A percentile compares a stretch with the other conserved stretches of the same genome.
Conservation (phyloP, 768 basidiomycete genomes). For the Neoboletus magnificus region DNA sequence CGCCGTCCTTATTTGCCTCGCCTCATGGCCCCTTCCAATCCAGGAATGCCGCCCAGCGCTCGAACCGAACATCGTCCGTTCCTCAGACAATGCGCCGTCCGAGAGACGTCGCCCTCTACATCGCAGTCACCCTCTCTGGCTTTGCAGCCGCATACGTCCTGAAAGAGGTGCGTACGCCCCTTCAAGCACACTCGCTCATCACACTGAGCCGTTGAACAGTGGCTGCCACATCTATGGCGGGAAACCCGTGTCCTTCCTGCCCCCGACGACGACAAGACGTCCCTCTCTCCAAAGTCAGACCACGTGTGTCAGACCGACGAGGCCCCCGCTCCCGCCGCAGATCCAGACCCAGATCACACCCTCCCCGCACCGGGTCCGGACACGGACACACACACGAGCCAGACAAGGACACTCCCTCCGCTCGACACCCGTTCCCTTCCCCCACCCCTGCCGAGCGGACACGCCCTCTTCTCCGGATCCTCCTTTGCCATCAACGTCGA, state of each 20-base stretch:
- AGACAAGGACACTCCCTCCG: neutral
- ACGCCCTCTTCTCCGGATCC: slow-evolving; percentile 1
- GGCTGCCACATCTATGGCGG: neutral
- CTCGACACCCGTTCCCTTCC: slow-evolving; percentile 8
- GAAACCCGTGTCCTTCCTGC: neutral
- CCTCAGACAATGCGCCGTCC: slow-evolving; percentile 4
- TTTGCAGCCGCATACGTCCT: slow-evolving; percentile 22
- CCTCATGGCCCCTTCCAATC: neutral
- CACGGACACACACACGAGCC: neutral
- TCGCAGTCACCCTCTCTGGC: slow-evolving; percentile 15
- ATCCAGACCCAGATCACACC: neutral
- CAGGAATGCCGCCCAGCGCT: neutral
- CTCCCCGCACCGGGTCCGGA: neutral
- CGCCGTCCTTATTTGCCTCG: too few relatives aligned
- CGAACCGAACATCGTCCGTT: neutral
- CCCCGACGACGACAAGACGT: neutral
- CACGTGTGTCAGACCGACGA: neutral
- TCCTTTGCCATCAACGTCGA: neutral
- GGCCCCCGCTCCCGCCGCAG: neutral
- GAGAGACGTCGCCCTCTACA: slow-evolving; percentile 7
- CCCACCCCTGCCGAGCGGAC: slow-evolving; percentile 3
- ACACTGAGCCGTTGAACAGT: slow-evolving; percentile 4
- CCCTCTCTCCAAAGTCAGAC: neutral
- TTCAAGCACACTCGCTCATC: neutral
- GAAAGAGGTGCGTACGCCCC: slow-evolving; percentile 9